Evolutionary conservation across 116 monocot genomes (phyloP).

Genomic region (Dioscorea cayenensis): DNA sequence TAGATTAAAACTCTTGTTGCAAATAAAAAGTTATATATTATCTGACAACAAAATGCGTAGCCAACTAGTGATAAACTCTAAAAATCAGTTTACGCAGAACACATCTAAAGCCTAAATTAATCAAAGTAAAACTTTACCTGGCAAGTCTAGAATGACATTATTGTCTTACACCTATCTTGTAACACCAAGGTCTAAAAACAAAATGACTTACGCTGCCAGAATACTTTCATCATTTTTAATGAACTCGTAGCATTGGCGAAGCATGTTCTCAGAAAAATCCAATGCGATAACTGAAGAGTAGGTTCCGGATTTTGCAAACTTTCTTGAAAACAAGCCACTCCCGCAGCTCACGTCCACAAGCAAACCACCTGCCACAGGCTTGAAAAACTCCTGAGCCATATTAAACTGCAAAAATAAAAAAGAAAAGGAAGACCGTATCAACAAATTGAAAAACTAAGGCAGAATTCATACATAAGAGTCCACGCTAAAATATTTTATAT

Average conservation of each 20-base stretch:
- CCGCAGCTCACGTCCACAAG: constrained; percentile 98
- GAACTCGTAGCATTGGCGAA: constrained; percentile 90
- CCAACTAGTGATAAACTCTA: background rate
- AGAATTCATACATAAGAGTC: no score
- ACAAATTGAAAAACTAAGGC: background rate
- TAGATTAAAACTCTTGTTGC: background rate
- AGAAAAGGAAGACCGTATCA: background rate
- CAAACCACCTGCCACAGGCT: constrained; percentile 75
- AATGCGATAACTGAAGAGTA: constrained; percentile 85
- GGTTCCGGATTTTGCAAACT: constrained; percentile 72
- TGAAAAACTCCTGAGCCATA: constrained; percentile 93
- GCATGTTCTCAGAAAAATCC: constrained; percentile 99
- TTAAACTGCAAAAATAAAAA: constrained; percentile 49
- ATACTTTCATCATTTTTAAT: constrained; percentile 62
- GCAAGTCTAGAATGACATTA: background rate
- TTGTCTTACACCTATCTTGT: background rate
- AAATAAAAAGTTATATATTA: background rate
- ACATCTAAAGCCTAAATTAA: background rate
- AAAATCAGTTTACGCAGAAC: background rate
- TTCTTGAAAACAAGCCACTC: constrained; percentile 94
- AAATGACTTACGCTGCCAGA: constrained; percentile 41
- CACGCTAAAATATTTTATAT: no score
- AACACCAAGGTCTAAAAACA: background rate
- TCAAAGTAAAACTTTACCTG: background rate
- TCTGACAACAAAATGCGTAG: background rate